Conservation (phyloP, 495 filamentous ascomycete genomes). For the Lasiosphaeria ovina region DNA sequence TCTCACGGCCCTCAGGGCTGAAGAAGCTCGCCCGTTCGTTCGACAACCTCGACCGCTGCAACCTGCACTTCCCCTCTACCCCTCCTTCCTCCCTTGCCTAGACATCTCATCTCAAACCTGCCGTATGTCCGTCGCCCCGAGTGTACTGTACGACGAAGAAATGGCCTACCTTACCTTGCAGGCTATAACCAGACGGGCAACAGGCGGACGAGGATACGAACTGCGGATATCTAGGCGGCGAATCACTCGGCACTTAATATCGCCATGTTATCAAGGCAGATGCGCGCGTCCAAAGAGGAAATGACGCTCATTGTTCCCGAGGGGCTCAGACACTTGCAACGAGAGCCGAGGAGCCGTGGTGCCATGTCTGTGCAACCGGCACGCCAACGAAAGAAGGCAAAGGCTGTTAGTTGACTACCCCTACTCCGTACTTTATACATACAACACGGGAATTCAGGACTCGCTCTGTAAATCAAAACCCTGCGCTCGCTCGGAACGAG, state of each 20-base stretch:
- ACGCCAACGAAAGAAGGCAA: too few relatives aligned
- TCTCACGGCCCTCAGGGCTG: constrained; percentile 3
- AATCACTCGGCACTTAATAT: constrained; percentile 13
- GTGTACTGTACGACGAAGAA: background rate
- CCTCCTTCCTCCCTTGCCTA: background rate
- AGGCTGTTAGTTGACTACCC: too few relatives aligned
- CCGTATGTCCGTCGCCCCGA: background rate
- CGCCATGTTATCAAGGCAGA: constrained; percentile 9
- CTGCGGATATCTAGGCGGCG: background rate
- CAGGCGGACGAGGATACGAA: background rate
- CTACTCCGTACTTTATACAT: too few relatives aligned
- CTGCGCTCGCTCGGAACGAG: too few relatives aligned
- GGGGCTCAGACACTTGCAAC: background rate
- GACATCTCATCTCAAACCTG: background rate
- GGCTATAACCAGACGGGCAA: constrained; percentile 1
- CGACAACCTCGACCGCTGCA: too few relatives aligned
- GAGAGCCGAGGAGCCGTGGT: too few relatives aligned
- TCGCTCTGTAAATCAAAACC: too few relatives aligned
- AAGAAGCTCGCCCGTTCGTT: background rate
- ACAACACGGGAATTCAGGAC: too few relatives aligned
- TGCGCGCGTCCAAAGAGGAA: constrained; percentile 19
- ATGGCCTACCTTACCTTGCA: background rate
- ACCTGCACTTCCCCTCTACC: background rate
- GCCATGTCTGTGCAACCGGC: too few relatives aligned
- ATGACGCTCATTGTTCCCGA: constrained; percentile 3